Evolutionary conservation across 495 filamentous ascomycete genomes (phyloP).

Genomic region (Lophium mytilinum): DNA sequence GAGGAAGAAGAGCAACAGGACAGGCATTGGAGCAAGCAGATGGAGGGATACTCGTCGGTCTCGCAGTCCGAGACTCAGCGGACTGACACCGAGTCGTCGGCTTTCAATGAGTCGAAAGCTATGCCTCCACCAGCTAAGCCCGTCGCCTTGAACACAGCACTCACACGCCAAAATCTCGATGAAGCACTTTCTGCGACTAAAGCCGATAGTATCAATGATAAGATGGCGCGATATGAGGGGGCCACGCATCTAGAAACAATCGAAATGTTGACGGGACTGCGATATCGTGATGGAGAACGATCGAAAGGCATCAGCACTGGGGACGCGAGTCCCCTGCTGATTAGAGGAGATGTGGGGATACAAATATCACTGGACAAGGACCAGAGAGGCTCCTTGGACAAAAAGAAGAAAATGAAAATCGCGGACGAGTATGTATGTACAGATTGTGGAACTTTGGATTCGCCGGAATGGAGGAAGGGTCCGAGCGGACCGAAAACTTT

Average conservation of each 20-base stretch:
- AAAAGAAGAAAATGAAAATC: conserved; percentile 85
- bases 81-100: conserved; percentile 15
- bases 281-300: conserved; percentile 82
- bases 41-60: conserved; percentile 4
- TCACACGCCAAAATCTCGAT: conserved; percentile 74
- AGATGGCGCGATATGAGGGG: conserved; percentile 67
- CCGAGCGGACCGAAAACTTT: conserved; percentile 90
- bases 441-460: conserved; percentile 78
- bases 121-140: conserved; percentile 69
- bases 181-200: conserved; percentile 60
- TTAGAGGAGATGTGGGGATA: conserved; percentile 80
- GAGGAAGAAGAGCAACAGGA: conserved; percentile 53
- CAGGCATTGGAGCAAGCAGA: conserved; percentile 5
- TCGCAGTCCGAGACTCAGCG: conserved; percentile 36
- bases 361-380: conserved; percentile 70
- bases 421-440: conserved; percentile 93
- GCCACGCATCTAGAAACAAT: conserved; percentile 76
- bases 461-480: conserved; percentile 94
- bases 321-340: conserved; percentile 63
- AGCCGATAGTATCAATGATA: conserved; percentile 67
- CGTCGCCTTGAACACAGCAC: conserved; percentile 47
- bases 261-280: conserved; percentile 85
- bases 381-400: conserved; percentile 53
- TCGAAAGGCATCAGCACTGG: conserved; percentile 86
- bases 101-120: conserved; percentile 12